A percentile compares a stretch with the other conserved stretches of the same genome.
Conservation (phyloP, 2,329 filamentous ascomycete genomes). For the Neofusicoccum umdonicola region DNA sequence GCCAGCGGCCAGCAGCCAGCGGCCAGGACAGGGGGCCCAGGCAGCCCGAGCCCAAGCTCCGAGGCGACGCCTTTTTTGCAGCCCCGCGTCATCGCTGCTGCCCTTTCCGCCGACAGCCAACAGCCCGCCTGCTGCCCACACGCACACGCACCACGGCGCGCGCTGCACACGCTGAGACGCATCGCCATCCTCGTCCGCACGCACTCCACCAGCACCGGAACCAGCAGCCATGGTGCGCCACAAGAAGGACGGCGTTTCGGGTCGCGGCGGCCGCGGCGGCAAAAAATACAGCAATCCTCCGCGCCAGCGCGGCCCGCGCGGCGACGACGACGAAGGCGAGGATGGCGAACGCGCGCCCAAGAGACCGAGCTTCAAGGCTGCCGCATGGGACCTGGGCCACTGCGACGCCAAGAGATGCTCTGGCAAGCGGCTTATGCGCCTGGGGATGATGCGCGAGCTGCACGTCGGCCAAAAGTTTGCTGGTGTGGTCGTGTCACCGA, state of each 20-base stretch:
- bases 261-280: slow-evolving; percentile 51
- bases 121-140: too few relatives aligned
- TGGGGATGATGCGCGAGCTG: slow-evolving; percentile 90
- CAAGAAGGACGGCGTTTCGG: slow-evolving; percentile 80
- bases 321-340: slow-evolving; percentile 42
- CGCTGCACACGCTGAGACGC: too few relatives aligned
- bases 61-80: neutral
- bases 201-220: neutral
- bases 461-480: slow-evolving; percentile 87
- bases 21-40: neutral
- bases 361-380: slow-evolving; percentile 70
- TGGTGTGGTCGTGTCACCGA: slow-evolving; percentile 92
- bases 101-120: neutral
- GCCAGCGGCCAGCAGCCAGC: neutral
- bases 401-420: slow-evolving; percentile 97
- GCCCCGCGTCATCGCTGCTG: slow-evolving; percentile 1
- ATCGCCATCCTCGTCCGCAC: too few relatives aligned
- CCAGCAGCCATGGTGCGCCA: slow-evolving; percentile 74
- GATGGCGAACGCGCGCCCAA: slow-evolving; percentile 26
- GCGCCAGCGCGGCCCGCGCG: slow-evolving; percentile 56
- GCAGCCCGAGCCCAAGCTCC: neutral
- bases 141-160: neutral
- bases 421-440: slow-evolving; percentile 87
- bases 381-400: slow-evolving; percentile 96
- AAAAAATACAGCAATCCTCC: slow-evolving; percentile 65